Conservation (phyloP, 768 basidiomycete species). For the Mycena olivaceomarginata region DNA sequence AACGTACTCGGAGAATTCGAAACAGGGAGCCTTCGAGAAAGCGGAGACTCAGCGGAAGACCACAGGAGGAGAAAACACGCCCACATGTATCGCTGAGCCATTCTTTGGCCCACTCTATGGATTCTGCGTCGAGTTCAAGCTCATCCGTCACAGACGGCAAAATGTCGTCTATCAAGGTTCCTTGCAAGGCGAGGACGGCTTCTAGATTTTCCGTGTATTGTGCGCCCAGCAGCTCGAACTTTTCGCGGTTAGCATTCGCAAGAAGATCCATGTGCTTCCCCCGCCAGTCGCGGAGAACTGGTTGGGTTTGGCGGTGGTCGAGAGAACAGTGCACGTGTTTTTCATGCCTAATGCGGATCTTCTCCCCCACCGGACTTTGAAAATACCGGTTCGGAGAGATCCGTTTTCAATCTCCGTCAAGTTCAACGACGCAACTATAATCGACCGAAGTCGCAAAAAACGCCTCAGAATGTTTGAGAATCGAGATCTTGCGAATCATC, state of each 20-base stretch:
- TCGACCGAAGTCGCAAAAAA: slow-evolving; percentile 29
- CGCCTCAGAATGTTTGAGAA: slow-evolving; percentile 35
- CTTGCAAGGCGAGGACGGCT: slow-evolving; percentile 68
- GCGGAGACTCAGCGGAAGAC: slow-evolving; percentile 29
- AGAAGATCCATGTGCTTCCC: slow-evolving; percentile 59
- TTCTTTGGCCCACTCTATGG: slow-evolving; percentile 70
- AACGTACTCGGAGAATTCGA: slow-evolving; percentile 77
- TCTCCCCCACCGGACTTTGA: slow-evolving; percentile 26
- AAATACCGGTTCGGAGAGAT: slow-evolving; percentile 7
- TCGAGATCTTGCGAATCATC: not conserved
- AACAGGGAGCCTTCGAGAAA: slow-evolving; percentile 69
- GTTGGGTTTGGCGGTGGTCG: not conserved
- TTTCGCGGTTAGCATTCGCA: slow-evolving; percentile 67
- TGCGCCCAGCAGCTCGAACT: slow-evolving; percentile 46
- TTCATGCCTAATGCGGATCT: slow-evolving; percentile 30
- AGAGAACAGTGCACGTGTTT: slow-evolving; percentile 30
- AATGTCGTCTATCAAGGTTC: slow-evolving; percentile 72
- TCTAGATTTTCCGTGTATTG: slow-evolving; percentile 71
- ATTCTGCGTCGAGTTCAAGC: slow-evolving; percentile 67
- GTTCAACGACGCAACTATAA: not conserved
- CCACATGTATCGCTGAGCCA: slow-evolving; percentile 83
- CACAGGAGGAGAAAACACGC: slow-evolving; percentile 48
- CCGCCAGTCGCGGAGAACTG: slow-evolving; percentile 40
- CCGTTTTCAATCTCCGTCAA: slow-evolving; percentile 5
- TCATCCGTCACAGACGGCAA: slow-evolving; percentile 78